Evolutionary conservation across 1,284 basidiomycete species (phyloP), one percentile per base, ranked within the genome.

Genomic region (Cryptococcus floricola): DNA sequence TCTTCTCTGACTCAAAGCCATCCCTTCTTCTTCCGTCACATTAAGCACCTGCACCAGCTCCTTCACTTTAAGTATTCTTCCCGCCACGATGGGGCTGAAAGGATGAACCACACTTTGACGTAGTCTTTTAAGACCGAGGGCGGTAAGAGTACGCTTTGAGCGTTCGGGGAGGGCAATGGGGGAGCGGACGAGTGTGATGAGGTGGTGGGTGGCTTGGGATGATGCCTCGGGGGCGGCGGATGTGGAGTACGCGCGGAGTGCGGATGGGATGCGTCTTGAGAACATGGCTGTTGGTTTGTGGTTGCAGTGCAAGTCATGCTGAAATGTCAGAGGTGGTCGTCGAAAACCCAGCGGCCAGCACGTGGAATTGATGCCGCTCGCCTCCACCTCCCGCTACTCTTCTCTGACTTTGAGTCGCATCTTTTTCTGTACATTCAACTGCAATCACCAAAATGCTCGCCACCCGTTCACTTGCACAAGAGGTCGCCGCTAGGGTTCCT

Each of bases 1-100:
- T 19, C 62, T 60, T 56, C 65, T 60, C 43, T 52, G 59, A 46
- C 64, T 56, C 52, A 67, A 58, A 18, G 56, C 51, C 47, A 47
- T 44, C 13, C 70, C 71, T 52, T 72, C 63, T 53, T 64, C 62
- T 57, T 70, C 61, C 7, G 62, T 65, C 5, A 82, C 80, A 59
- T 80, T 81, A 57, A 74, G 70, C 28, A 82, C 81, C 37, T 75
- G 68, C 9, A 82, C 78, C 47, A 82, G 65, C 70, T 82, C 81
- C 71, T 82, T 82, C 48, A 82, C 77, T 23, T 64, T 68, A 18
- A 82, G 65, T 38, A 82, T 79, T 55, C 76, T 70, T 27, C 81
- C 81, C 2, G 80, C 80, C 27, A 69, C 67, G 2, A 69, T 63
- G 12, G 67, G 63, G 1, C 64, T 64, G 48, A 78, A 77, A 6